Base-by-base conservation (phyloP, 73 alveolate genomes). In the Paramecium biaurelia region DNA sequence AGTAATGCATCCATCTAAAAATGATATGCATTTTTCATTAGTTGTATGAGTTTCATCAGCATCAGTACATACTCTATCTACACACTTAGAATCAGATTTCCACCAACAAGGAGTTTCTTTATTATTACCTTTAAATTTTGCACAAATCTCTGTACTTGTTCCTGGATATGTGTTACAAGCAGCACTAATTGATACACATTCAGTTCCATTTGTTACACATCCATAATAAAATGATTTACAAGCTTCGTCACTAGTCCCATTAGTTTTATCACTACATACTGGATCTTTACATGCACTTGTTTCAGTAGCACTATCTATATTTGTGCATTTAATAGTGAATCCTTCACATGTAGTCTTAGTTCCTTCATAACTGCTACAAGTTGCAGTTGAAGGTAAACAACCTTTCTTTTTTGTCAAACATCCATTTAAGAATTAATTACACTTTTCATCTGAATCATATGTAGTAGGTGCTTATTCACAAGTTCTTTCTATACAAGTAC, bases 291-390 rank as follows among this genome's bases (percentile, higher is more conserved):
- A 76, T 24, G 1, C 30, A 70, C 32, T 34, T 9, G 45, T 12
- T 2, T 26, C 47, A 15, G 85, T 30, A 37, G 89, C 70, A 20
- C 26, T 20, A 28, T n/a, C 28, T 30, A 57, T 70, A 70, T 70
- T 70, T 26, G 85, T 70, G 28, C 85, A 70, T 70, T 32, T 32
- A 23, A n/a, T 70, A 70, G 85, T 30, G 53, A 30, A 70, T 70
- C 49, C 38, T 70, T 70, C 56, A 70, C 85, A 70, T 30, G 45
- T 28, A 9, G 85, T 20, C 28, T 70, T 70, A 11, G 85, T 30
- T 30, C 85, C 85, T 30, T 30, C 26, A 70, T 70, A 70, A 10
- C 57, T 30, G 9, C 41, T 70, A 32, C 85, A 70, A 28, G 85
- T 20, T 8, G 15, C 85, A 6, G 57, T 28, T 8, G 5, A 7